Base-by-base conservation (phyloP, 305 asterid genomes). In the Nicotiana rustica region DNA sequence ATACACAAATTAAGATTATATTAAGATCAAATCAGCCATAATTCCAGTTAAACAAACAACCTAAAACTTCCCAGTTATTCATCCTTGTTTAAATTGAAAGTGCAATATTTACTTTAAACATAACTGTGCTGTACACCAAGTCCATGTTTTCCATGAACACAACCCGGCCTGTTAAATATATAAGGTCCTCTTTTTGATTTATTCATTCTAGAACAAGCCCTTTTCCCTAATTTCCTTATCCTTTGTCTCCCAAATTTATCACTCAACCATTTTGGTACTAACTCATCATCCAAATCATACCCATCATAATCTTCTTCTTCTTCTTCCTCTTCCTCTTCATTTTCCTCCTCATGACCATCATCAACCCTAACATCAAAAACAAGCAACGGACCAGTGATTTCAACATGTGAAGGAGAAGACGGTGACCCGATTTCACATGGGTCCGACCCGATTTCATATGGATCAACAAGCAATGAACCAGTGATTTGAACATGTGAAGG, bases 141-240 rank as follows among this genome's bases (percentile, higher is more conserved):
- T 59, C 89, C 97, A 77, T 87, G 94, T 85, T 93, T 94, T 61
- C 93, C 95, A 55, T 84, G 83, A 84, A 88, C 77, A 62, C 89
- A 90, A 0, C 97, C 96, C 38, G 98, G 96, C 91, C 87, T 90
- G 21, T 89, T 90, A 78, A 85, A 85, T 82, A 84, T 77, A 83
- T 86, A 85, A 5, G 92, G 91, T 83, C 90, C 78, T 85, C 79
- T 90, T 89, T 92, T 92, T 35, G 90, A 84, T 29, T 85, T 90
- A 78, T 79, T 86, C 69, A 85, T 73, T 87, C 56, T 90, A 64
- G 59, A 90, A 86, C 10, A 83, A 83, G 59, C 88, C 85, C 89
- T 91, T 78, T 93, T 91, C 90, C 96, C 94, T 87, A 91, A 78
- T 83, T 93, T 93, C 92, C 85, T 87, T 9, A 92, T 91, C 90